A percentile compares a stretch with the other conserved stretches of the same genome.
Conservation (phyloP, 176 grass and related monocot genomes). For the Hyparrhenia diplandra region DNA sequence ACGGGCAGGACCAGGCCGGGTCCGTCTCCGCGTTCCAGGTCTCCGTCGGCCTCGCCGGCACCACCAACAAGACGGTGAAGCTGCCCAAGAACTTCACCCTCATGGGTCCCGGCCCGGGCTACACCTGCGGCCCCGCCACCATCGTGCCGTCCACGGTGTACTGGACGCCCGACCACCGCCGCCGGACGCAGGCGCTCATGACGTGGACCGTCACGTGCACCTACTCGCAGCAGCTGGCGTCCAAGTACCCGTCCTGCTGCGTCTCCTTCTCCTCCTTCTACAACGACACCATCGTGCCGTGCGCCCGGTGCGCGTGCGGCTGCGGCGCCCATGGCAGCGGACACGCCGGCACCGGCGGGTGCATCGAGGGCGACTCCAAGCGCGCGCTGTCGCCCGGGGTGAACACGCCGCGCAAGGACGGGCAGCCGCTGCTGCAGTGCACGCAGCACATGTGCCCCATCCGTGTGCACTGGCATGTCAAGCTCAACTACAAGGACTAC, state of each 20-base stretch:
- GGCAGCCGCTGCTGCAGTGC: conserved; percentile 72
- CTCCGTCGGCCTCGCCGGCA: conserved; percentile 74
- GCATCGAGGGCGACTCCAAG: conserved; percentile 63
- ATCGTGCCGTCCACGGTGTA: conserved; percentile 72
- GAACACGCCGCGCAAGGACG: conserved; percentile 81
- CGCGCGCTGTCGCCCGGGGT: conserved; percentile 39
- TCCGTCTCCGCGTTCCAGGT: conserved; percentile 78
- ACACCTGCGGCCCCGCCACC: conserved; percentile 72
- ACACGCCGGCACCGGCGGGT: not conserved
- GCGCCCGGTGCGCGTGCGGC: conserved; percentile 70
- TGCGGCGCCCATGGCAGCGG: conserved; percentile 53
- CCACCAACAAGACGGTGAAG: conserved; percentile 92
- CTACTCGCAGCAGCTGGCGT: conserved; percentile 73
- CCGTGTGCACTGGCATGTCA: conserved; percentile 89
- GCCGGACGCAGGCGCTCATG: conserved; percentile 89
- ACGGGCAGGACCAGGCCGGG: conserved; percentile 59
- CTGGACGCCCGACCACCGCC: conserved; percentile 53
- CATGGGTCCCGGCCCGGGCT: conserved; percentile 58
- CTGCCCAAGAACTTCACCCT: conserved; percentile 82
- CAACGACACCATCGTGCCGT: conserved; percentile 80
- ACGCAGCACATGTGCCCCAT: conserved; percentile 86
- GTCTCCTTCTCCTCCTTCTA: conserved; percentile 97
- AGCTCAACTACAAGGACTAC: conserved; percentile 98
- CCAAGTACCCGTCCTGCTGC: conserved; percentile 69
- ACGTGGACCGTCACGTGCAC: conserved; percentile 89